Conservation (phyloP, 2,329 filamentous ascomycete genomes). For the Penicillium sp. region DNA sequence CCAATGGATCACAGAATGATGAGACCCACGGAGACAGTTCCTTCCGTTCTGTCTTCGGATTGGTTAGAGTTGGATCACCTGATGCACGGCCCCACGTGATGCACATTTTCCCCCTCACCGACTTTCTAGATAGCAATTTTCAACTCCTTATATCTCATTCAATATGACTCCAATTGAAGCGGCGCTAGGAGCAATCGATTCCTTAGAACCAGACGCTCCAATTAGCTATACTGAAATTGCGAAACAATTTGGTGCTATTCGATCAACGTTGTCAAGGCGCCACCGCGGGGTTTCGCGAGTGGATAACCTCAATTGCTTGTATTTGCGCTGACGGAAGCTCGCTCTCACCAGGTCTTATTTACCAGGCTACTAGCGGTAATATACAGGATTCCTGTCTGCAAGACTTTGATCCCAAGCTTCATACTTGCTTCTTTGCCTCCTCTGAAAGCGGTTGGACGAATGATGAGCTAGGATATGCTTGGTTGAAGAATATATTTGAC, state of each 20-base stretch:
- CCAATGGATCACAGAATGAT: no score
- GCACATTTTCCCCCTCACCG: not conserved
- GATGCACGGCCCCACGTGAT: not conserved
- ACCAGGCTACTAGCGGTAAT: slow-evolving; percentile 21
- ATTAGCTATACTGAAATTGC: not conserved
- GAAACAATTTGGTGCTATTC: not conserved
- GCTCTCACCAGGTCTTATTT: slow-evolving; percentile 24
- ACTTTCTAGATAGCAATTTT: not conserved
- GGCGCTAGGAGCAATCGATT: not conserved
- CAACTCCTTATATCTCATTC: not conserved
- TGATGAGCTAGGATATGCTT: slow-evolving; percentile 13
- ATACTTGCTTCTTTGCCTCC: slow-evolving; percentile 1
- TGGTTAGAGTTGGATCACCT: no score
- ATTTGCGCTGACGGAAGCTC: slow-evolving; percentile 23
- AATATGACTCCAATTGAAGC: slow-evolving; percentile 3
- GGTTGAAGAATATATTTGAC: slow-evolving; percentile 4
- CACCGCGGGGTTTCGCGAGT: slow-evolving; percentile 14
- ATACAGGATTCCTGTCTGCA: slow-evolving; percentile 24
- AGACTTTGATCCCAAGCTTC: slow-evolving; percentile 10
- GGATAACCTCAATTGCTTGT: slow-evolving; percentile 26
- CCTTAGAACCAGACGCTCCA: not conserved
- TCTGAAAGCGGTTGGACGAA: slow-evolving; percentile 2
- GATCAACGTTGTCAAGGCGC: not conserved
- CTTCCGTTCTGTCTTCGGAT: no score
- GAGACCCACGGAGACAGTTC: no score